These are phyloP conservation scores for Aspergillus sp. DNA, from an alignment of 2,329 filamentous ascomycete genomes.

Conservation along the genomic window DNA sequence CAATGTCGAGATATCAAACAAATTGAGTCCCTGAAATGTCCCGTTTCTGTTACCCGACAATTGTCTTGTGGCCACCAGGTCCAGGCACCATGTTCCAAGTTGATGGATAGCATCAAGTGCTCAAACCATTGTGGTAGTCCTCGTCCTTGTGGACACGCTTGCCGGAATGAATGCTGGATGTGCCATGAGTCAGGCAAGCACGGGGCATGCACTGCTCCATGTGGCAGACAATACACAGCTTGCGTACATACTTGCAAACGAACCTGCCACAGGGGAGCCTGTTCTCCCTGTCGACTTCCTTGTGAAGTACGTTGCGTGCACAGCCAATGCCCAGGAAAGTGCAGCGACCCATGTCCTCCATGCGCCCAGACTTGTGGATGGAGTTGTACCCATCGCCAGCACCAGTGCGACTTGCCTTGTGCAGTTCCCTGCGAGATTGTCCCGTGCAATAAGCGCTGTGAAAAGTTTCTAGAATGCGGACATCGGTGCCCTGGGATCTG, in stretches of 20 bases:
- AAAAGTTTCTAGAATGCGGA: constrained; percentile 10
- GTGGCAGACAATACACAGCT: background rate
- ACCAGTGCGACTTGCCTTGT: constrained; percentile 16
- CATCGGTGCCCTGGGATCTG: constrained; percentile 20
- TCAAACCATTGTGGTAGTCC: background rate
- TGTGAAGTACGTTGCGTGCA: constrained; percentile 15
- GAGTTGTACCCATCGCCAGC: constrained; percentile 13
- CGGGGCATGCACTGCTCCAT: constrained; percentile 1
- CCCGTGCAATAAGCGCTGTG: constrained; percentile 16
- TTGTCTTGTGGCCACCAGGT: constrained; percentile 1
- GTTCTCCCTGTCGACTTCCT: constrained; percentile 1
- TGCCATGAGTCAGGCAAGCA: constrained; percentile 1
- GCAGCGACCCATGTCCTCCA: constrained; percentile 16
- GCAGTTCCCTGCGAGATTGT: constrained; percentile 17
- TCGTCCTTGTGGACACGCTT: constrained; percentile 3
- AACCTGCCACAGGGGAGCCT: background rate
- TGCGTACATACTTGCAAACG: constrained; percentile 1
- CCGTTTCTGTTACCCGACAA: background rate
- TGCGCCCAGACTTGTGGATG: constrained; percentile 17
- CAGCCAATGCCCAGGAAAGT: constrained; percentile 13
- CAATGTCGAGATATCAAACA: background rate
- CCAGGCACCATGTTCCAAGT: background rate
- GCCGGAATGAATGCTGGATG: constrained; percentile 1
- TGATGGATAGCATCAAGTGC: background rate
- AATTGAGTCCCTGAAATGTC: background rate